These are phyloP conservation scores for Neoascochyta sp. DNA, from an alignment of 2,329 filamentous ascomycete genomes.

Conservation along the genomic window DNA sequence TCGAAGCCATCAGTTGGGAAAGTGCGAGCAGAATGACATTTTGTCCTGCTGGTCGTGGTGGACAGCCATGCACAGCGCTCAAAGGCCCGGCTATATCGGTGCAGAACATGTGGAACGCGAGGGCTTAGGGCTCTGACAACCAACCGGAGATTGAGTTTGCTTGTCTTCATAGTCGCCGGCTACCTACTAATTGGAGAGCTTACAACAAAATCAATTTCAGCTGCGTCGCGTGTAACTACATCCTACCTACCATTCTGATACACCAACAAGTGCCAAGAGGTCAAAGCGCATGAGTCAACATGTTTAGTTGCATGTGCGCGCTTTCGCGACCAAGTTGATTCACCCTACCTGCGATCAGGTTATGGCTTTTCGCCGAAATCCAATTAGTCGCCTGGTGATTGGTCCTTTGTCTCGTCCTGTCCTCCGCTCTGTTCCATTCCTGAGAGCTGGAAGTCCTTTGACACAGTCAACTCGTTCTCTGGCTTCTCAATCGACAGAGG, in stretches of 20 bases:
- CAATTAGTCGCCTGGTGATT: conserved; percentile 1
- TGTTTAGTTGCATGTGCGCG: no score
- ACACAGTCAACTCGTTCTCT: conserved; percentile 7
- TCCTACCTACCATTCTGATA: background rate
- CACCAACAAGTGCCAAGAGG: background rate
- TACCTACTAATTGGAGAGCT: background rate
- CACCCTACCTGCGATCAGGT: background rate
- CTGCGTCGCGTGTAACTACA: background rate
- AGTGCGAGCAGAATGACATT: background rate
- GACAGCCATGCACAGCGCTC: background rate
- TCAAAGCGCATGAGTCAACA: background rate
- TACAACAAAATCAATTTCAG: background rate
- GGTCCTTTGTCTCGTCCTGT: conserved; percentile 1
- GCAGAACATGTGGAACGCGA: no score
- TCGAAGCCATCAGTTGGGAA: conserved; percentile 1
- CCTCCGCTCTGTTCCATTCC: background rate
- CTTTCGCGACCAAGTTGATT: background rate
- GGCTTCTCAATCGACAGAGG: conserved; percentile 5
- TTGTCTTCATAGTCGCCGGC: background rate
- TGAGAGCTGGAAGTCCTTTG: conserved; percentile 4
- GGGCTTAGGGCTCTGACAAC: no score
- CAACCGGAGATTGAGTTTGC: background rate
- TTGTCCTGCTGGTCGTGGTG: background rate
- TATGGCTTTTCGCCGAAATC: conserved; percentile 6
- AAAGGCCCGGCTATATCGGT: no score